Evolutionary conservation across 306 rosid species (phyloP).

Genomic region (Morella rubra): DNA sequence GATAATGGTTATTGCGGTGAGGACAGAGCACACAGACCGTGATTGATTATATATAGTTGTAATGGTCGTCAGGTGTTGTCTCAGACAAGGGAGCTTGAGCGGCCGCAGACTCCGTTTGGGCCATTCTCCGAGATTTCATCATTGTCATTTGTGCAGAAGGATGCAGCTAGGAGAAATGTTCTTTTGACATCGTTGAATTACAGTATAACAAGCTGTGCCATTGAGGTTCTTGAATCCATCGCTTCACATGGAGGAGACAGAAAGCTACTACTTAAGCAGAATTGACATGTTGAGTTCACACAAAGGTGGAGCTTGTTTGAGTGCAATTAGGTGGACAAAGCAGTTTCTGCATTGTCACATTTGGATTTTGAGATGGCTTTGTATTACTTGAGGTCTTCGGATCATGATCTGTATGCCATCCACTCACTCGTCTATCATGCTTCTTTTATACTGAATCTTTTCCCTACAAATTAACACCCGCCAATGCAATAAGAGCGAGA

Average conservation of each 20-base stretch:
- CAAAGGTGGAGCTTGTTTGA: constrained; percentile 86
- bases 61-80: constrained; percentile 80
- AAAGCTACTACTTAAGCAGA: constrained; percentile 71
- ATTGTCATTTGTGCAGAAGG: constrained; percentile 87
- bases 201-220: constrained; percentile 62
- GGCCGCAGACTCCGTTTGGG: constrained; percentile 95
- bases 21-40: constrained; percentile 88
- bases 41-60: constrained; percentile 91
- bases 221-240: constrained; percentile 66
- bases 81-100: constrained; percentile 69
- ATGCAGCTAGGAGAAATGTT: constrained; percentile 84
- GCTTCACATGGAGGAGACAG: constrained; percentile 81
- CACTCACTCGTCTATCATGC: constrained; percentile 79
- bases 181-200: constrained; percentile 74
- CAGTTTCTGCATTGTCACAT: constrained; percentile 79
- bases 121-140: constrained; percentile 76
- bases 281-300: constrained; percentile 62
- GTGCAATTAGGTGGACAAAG: constrained; percentile 91
- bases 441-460: too few species aligned
- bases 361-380: constrained; percentile 85
- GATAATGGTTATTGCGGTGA: constrained; percentile 95
- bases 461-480: too few species aligned
- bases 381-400: constrained; percentile 74
- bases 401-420: constrained; percentile 83
- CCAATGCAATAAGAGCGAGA: too few species aligned